These are phyloP conservation scores for Stemphylium beticola DNA, from an alignment of 2,329 filamentous ascomycete species.

Conservation along the genomic window DNA sequence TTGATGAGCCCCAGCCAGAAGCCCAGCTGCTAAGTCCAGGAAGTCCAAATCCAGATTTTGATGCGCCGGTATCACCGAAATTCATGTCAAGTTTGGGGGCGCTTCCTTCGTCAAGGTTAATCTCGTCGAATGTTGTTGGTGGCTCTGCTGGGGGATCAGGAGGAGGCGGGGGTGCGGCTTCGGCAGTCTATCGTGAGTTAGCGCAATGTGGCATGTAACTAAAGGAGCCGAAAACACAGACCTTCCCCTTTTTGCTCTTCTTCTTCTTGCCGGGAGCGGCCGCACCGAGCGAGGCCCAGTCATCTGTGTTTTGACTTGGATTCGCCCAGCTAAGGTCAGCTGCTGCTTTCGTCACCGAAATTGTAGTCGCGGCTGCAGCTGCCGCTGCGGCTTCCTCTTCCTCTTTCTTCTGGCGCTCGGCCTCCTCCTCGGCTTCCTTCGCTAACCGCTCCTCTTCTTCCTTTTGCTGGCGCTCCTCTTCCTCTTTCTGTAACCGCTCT, in stretches of 20 bases:
- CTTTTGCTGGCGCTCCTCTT: constrained; percentile 42
- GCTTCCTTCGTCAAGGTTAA: constrained; percentile 52
- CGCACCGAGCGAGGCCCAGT: constrained; percentile 37
- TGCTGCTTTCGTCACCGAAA: constrained; percentile 30
- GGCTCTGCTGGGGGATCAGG: constrained; percentile 36
- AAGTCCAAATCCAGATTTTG: constrained; percentile 37
- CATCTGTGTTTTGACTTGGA: constrained; percentile 33
- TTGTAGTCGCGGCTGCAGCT: constrained; percentile 35
- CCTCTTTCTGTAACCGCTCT: constrained; percentile 45
- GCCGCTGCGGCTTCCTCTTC: constrained; percentile 45
- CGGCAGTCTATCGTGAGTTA: constrained; percentile 38
- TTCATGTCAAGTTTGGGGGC: constrained; percentile 57
- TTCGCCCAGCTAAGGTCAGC: constrained; percentile 41
- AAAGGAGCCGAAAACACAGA: constrained; percentile 42
- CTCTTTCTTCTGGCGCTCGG: constrained; percentile 46
- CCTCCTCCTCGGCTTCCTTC: constrained; percentile 44
- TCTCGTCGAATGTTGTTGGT: constrained; percentile 55
- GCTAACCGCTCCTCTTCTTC: constrained; percentile 46
- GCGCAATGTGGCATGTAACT: constrained; percentile 36
- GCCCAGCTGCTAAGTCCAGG: constrained; percentile 30
- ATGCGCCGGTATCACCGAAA: constrained; percentile 45
- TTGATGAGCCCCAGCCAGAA: constrained; percentile 35
- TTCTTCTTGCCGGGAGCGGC: constrained; percentile 39
- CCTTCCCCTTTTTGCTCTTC: constrained; percentile 50
- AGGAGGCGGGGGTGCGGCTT: constrained; percentile 37